Conservation (phyloP, 495 filamentous ascomycete genomes). For the Xylaria curta region DNA sequence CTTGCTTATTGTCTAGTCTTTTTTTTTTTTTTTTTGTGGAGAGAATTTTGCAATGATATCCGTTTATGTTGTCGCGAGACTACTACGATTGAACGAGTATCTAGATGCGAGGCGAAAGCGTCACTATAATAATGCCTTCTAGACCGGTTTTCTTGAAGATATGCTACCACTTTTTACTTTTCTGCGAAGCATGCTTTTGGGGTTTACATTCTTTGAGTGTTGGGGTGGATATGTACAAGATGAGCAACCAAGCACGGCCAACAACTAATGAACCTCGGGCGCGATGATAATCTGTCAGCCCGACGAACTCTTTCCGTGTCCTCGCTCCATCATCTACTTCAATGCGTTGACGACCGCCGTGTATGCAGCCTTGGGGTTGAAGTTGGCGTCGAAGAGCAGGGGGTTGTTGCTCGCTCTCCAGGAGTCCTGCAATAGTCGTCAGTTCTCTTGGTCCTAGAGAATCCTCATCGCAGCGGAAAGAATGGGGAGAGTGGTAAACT, state of each 20-base stretch:
- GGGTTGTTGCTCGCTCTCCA: slow-evolving; percentile 68
- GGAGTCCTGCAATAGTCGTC: slow-evolving; percentile 53
- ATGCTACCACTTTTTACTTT: neutral
- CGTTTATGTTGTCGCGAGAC: slow-evolving; percentile 13
- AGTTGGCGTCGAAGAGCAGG: slow-evolving; percentile 69
- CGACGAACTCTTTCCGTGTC: neutral
- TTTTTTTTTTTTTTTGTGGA: neutral
- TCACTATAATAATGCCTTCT: neutral
- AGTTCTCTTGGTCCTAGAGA: slow-evolving; percentile 15
- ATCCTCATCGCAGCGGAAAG: too few relatives aligned
- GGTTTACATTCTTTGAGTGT: neutral
- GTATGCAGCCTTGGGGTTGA: slow-evolving; percentile 69
- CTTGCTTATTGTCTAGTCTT: neutral
- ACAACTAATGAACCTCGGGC: neutral
- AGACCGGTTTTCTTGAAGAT: neutral
- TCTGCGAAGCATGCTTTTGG: neutral
- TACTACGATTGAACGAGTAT: neutral
- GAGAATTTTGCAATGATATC: slow-evolving; percentile 25
- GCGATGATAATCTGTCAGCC: neutral
- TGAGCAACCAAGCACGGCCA: neutral
- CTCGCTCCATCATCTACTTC: slow-evolving; percentile 36
- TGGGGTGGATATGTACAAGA: slow-evolving; percentile 14
- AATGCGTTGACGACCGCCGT: slow-evolving; percentile 60
- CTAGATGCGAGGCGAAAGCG: neutral
- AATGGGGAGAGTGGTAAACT: slow-evolving; percentile 27